Conservation (phyloP, 2,329 filamentous ascomycete genomes). For the Myriosclerotinia curreyana region DNA sequence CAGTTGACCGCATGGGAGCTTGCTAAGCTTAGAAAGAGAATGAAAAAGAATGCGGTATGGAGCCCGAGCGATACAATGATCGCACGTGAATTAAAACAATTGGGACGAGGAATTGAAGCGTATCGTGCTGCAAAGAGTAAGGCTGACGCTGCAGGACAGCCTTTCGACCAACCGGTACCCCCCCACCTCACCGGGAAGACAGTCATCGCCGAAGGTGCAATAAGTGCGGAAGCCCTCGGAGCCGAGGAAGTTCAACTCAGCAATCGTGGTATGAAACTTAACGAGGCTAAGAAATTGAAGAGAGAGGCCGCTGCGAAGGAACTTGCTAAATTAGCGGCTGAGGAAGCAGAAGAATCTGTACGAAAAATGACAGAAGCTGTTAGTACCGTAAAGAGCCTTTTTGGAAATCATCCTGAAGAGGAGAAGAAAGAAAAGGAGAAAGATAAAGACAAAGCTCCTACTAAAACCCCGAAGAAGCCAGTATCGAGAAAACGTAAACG, state of each 20-base stretch:
- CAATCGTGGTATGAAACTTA: constrained; percentile 74
- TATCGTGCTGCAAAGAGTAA: constrained; percentile 60
- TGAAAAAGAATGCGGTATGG: constrained; percentile 92
- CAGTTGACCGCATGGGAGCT: constrained; percentile 64
- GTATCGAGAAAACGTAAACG: constrained; percentile 38
- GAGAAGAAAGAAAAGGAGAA: constrained; percentile 22
- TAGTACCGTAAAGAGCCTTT: constrained; percentile 45
- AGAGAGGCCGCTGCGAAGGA: constrained; percentile 70
- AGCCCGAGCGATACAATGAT: constrained; percentile 84
- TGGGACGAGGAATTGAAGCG: constrained; percentile 64
- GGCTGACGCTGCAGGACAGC: constrained; percentile 62
- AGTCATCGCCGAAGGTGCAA: constrained; percentile 57
- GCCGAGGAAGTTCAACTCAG: constrained; percentile 62
- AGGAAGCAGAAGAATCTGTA: constrained; percentile 59
- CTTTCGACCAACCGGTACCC: constrained; percentile 49
- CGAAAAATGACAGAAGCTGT: constrained; percentile 52
- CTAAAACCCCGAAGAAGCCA: constrained; percentile 30
- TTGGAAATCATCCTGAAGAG: constrained; percentile 31
- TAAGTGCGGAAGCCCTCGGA: constrained; percentile 50
- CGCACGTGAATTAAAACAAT: constrained; percentile 67
- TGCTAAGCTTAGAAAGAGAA: constrained; percentile 70
- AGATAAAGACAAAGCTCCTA: constrained; percentile 22
- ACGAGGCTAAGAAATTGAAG: constrained; percentile 76
- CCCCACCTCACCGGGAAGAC: constrained; percentile 39
- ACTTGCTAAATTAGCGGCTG: constrained; percentile 57